Conservation (phyloP, 2,329 filamentous ascomycete genomes). For the Simplicillium sp. region DNA sequence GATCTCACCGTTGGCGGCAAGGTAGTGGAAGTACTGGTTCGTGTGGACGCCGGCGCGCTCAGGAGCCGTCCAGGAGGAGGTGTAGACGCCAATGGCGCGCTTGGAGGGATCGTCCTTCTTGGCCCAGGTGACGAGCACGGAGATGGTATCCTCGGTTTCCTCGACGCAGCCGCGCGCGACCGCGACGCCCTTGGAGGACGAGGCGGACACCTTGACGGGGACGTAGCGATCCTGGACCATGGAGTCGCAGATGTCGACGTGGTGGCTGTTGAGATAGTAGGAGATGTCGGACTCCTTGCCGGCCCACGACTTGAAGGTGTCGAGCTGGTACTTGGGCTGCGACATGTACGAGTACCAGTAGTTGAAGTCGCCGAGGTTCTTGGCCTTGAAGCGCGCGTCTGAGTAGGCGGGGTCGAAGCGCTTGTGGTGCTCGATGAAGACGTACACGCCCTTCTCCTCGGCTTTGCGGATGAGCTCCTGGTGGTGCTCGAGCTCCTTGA, state of each 20-base stretch:
- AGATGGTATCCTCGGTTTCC: constrained; percentile 88
- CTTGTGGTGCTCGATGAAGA: constrained; percentile 95
- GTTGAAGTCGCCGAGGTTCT: constrained; percentile 84
- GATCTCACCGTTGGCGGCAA: constrained; percentile 76
- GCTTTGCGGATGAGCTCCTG: constrained; percentile 64
- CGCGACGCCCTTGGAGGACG: constrained; percentile 70
- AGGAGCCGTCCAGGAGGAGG: constrained; percentile 88
- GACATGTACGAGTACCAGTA: constrained; percentile 98
- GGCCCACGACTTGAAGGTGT: constrained; percentile 93
- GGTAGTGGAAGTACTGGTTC: constrained; percentile 95
- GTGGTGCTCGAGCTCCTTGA: constrained; percentile 76
- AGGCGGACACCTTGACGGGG: constrained; percentile 70
- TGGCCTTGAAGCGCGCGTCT: constrained; percentile 70
- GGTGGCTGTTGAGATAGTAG: constrained; percentile 93
- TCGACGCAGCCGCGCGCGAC: constrained; percentile 68
- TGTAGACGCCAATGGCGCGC: constrained; percentile 81
- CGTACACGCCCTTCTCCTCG: constrained; percentile 68
- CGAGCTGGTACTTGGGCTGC: constrained; percentile 81
- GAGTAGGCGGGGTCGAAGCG: constrained; percentile 89
- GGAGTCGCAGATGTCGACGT: constrained; percentile 84
- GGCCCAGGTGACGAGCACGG: constrained; percentile 80
- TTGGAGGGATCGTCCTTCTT: constrained; percentile 60
- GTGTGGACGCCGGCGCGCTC: constrained; percentile 91
- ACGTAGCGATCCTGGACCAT: constrained; percentile 70
- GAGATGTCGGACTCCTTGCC: constrained; percentile 87